phyloP scores from a whole-genome alignment of 2,329 filamentous ascomycete genomes.

The Diaporthe destruens region DNA sequence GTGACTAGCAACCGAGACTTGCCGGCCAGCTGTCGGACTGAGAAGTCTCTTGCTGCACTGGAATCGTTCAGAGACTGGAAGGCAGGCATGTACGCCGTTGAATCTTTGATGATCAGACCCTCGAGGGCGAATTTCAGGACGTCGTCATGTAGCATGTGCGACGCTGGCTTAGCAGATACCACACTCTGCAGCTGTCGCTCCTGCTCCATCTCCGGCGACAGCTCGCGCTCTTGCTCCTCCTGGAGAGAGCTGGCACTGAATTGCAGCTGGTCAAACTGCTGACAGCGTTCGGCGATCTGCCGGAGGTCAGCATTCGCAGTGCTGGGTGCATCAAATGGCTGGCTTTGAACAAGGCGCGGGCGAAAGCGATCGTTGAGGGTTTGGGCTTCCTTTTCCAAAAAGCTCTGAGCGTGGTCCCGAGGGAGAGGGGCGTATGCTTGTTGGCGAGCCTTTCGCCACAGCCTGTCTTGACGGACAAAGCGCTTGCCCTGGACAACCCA shows the following conservation, averaged over 20 bases:
- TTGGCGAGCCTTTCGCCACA: slow-evolving; percentile 47
- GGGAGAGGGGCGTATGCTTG: no score
- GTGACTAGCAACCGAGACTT: slow-evolving; percentile 56
- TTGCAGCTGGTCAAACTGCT: slow-evolving; percentile 50
- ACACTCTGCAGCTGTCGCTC: slow-evolving; percentile 69
- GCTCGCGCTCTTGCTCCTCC: slow-evolving; percentile 78
- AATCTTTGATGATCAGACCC: slow-evolving; percentile 49
- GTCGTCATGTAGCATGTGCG: slow-evolving; percentile 58
- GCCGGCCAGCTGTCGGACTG: not conserved
- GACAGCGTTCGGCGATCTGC: not conserved
- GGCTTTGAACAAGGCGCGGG: slow-evolving; percentile 46
- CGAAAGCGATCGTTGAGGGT: slow-evolving; percentile 65
- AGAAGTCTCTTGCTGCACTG: slow-evolving; percentile 53
- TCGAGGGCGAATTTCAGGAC: slow-evolving; percentile 55
- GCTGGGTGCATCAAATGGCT: no score
- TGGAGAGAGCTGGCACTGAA: slow-evolving; percentile 57
- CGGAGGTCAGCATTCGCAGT: not conserved
- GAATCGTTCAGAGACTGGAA: slow-evolving; percentile 59
- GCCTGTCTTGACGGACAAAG: slow-evolving; percentile 57
- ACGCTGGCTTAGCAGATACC: slow-evolving; percentile 50
- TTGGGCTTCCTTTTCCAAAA: slow-evolving; percentile 69
- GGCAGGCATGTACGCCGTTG: slow-evolving; percentile 56
- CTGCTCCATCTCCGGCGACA: slow-evolving; percentile 73
- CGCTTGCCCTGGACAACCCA: slow-evolving; percentile 72
- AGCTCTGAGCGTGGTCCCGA: slow-evolving; percentile 56